phyloP scores from a whole-genome alignment of 2,329 filamentous ascomycete genomes.

The Graphiopsis chlorocephala region DNA sequence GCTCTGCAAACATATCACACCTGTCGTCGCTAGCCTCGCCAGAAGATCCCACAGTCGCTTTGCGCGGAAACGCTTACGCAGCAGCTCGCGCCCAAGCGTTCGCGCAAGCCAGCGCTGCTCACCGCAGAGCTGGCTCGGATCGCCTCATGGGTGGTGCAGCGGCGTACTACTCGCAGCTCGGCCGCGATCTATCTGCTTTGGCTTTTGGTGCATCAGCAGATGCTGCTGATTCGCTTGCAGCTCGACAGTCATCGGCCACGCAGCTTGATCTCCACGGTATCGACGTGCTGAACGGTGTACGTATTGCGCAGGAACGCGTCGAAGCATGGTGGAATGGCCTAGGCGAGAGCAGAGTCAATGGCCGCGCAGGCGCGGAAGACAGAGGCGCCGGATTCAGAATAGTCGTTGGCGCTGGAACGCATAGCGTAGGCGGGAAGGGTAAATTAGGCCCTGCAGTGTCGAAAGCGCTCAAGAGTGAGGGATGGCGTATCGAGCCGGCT shows the following conservation, averaged over 20 bases:
- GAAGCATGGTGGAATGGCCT: constrained; percentile 72
- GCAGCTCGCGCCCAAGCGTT: constrained; percentile 52
- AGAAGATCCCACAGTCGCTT: constrained; percentile 17
- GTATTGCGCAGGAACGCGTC: constrained; percentile 69
- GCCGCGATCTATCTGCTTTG: constrained; percentile 60
- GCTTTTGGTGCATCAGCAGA: constrained; percentile 60
- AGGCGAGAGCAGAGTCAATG: constrained; percentile 61
- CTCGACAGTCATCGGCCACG: constrained; percentile 57
- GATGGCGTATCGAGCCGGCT: constrained; percentile 76
- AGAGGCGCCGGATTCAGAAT: constrained; percentile 62
- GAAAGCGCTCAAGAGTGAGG: constrained; percentile 69
- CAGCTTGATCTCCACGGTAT: constrained; percentile 81
- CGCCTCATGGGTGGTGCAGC: constrained; percentile 73
- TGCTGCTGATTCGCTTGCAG: constrained; percentile 69
- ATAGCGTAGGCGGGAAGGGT: constrained; percentile 73
- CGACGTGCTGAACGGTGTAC: constrained; percentile 73
- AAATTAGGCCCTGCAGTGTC: constrained; percentile 77
- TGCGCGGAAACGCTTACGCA: constrained; percentile 35
- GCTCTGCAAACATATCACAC: constrained; percentile 13
- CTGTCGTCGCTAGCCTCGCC: constrained; percentile 28
- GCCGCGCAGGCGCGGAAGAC: constrained; percentile 43
- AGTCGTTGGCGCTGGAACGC: constrained; percentile 76
- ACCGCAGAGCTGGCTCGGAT: constrained; percentile 64
- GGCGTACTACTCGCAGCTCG: constrained; percentile 70
- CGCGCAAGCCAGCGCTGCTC: constrained; percentile 56